Conservation (phyloP, 352 stramenopile genomes). For the Globisporangium middletonii region DNA sequence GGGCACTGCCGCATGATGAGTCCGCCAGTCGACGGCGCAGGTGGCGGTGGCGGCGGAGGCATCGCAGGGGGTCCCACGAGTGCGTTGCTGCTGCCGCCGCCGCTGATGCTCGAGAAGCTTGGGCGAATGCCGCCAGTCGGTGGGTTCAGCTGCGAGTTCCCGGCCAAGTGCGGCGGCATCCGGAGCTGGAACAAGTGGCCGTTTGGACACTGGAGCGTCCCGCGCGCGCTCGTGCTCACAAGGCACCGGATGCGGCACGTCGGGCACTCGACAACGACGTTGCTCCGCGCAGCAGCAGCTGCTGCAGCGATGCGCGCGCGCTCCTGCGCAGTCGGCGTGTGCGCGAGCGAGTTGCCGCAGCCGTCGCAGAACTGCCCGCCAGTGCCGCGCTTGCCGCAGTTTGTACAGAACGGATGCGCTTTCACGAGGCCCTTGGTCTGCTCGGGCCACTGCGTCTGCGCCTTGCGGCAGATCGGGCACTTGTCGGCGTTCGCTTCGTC, state of each 20-base stretch:
- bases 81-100: not conserved
- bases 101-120: slow-evolving; percentile 18
- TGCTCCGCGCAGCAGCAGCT: slow-evolving; percentile 45
- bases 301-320: slow-evolving; percentile 46
- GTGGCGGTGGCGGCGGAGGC: slow-evolving; percentile 6
- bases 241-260: slow-evolving; percentile 73
- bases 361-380: slow-evolving; percentile 70
- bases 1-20: slow-evolving; percentile 82
- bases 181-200: slow-evolving; percentile 70
- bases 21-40: slow-evolving; percentile 15
- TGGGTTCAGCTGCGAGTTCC: slow-evolving; percentile 27
- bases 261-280: slow-evolving; percentile 71
- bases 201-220: slow-evolving; percentile 71
- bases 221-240: slow-evolving; percentile 61
- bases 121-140: slow-evolving; percentile 15
- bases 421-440: slow-evolving; percentile 82
- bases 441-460: slow-evolving; percentile 80
- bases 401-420: slow-evolving; percentile 82
- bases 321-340: slow-evolving; percentile 71
- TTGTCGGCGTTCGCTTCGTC: slow-evolving; percentile 87
- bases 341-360: slow-evolving; percentile 63
- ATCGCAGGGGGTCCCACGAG: not conserved
- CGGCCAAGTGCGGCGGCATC: slow-evolving; percentile 33
- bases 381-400: slow-evolving; percentile 65
- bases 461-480: slow-evolving; percentile 83